phyloP scores from a whole-genome alignment of 179 eudicot species.

The Patellifolia procumbens region DNA sequence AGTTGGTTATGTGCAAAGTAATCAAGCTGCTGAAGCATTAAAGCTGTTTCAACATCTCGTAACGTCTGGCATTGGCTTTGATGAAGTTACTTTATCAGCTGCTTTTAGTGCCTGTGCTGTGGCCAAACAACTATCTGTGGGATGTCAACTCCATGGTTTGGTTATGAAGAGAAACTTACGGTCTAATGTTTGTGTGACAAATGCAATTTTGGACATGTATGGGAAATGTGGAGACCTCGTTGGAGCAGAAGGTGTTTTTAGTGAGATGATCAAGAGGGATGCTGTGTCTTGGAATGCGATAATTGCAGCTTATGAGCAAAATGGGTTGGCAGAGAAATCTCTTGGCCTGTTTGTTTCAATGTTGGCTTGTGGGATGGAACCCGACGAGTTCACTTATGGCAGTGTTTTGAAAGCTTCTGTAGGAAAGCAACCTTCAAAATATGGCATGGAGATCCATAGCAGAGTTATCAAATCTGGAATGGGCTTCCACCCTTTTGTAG shows the following conservation, averaged over 20 bases:
- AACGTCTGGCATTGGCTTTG: slow-evolving; percentile 59
- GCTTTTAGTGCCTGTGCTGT: slow-evolving; percentile 77
- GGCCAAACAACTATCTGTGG: slow-evolving; percentile 44
- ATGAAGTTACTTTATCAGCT: slow-evolving; percentile 77
- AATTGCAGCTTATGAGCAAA: slow-evolving; percentile 86
- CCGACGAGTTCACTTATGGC: slow-evolving; percentile 91
- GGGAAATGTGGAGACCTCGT: slow-evolving; percentile 68
- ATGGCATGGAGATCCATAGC: slow-evolving; percentile 64
- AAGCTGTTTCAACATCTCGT: slow-evolving; percentile 49
- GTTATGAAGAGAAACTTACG: slow-evolving; percentile 52
- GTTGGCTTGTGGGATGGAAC: slow-evolving; percentile 69
- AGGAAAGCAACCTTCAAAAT: slow-evolving; percentile 38
- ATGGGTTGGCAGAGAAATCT: slow-evolving; percentile 60
- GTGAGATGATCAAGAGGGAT: slow-evolving; percentile 70
- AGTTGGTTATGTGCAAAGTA: slow-evolving; percentile 66
- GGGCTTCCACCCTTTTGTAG: slow-evolving; percentile 65
- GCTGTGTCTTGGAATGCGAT: slow-evolving; percentile 92
- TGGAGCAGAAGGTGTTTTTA: slow-evolving; percentile 61
- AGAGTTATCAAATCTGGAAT: slow-evolving; percentile 64
- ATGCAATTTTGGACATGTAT: slow-evolving; percentile 79
- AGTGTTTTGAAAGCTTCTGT: slow-evolving; percentile 87
- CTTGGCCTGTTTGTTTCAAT: slow-evolving; percentile 52
- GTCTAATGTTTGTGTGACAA: slow-evolving; percentile 56
- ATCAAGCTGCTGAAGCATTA: slow-evolving; percentile 59
- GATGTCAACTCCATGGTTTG: slow-evolving; percentile 69